Percentiles rank a stretch among this genome's conserved stretches.
Conservation (phyloP, 1,139 yeast genomes). For the Citeromyces hawaiiensis region DNA sequence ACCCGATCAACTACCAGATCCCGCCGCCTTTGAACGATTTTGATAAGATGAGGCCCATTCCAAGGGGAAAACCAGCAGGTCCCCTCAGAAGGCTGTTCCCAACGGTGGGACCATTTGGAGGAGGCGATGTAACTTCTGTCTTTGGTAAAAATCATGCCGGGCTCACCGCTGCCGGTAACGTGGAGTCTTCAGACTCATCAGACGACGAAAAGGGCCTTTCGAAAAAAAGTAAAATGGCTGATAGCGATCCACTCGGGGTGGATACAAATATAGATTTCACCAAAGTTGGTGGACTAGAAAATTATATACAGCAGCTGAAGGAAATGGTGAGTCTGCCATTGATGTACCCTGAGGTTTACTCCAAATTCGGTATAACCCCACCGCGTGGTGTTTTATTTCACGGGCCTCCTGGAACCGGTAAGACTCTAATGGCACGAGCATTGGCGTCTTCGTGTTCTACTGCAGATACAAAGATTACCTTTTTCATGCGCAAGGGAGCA, state of each 20-base stretch:
- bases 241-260: constrained; percentile 89
- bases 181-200: constrained; percentile 18
- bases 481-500: constrained; percentile 98
- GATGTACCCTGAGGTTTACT: constrained; percentile 86
- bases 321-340: constrained; percentile 96
- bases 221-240: constrained; percentile 71
- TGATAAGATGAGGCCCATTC: constrained; percentile 19
- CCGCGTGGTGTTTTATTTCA: constrained; percentile 97
- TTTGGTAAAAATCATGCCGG: constrained; percentile 60
- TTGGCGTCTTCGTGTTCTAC: constrained; percentile 91
- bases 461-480: constrained; percentile 71
- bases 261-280: constrained; percentile 88
- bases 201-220: constrained; percentile 20
- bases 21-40: constrained; percentile 67
- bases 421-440: constrained; percentile 95
- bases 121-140: constrained; percentile 69
- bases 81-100: constrained; percentile 58
- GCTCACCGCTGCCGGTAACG: constrained; percentile 20
- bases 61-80: constrained; percentile 14
- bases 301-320: constrained; percentile 80
- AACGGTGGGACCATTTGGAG: constrained; percentile 98
- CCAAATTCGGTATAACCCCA: constrained; percentile 83
- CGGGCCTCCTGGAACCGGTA: constrained; percentile 99
- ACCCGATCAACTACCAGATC: constrained; percentile 59
- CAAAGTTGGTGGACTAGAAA: constrained; percentile 86